Conservation (phyloP, 2,329 filamentous ascomycete genomes). For the Diaporthe velutina region DNA sequence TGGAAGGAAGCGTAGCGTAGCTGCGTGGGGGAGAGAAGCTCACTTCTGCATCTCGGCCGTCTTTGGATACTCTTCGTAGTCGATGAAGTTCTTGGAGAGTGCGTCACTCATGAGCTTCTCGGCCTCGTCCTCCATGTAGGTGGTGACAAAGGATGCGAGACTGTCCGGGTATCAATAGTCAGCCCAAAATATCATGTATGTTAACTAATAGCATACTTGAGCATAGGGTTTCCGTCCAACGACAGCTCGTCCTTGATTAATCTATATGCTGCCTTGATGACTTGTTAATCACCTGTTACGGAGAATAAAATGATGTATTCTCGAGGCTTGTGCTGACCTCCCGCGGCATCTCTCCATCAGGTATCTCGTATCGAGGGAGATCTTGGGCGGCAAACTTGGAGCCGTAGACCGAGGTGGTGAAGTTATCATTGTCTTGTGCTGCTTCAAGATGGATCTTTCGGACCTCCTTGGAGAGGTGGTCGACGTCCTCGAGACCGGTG, state of each 20-base stretch:
- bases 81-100: conserved; percentile 96
- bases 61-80: conserved; percentile 87
- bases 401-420: conserved; percentile 88
- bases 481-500: conserved; percentile 46
- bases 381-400: conserved; percentile 85
- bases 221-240: conserved; percentile 90
- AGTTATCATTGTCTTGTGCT: conserved; percentile 67
- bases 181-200: not conserved
- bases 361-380: conserved; percentile 87
- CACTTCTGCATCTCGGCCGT: conserved; percentile 67
- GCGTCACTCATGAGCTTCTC: conserved; percentile 96
- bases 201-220: conserved; percentile 69
- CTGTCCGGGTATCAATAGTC: conserved; percentile 56
- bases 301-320: too few relatives aligned
- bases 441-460: conserved; percentile 63
- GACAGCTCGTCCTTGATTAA: conserved; percentile 97
- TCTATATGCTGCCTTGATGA: too few relatives aligned
- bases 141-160: conserved; percentile 93
- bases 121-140: conserved; percentile 97
- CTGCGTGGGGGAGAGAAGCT: not conserved
- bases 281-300: too few relatives aligned
- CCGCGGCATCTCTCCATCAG: conserved; percentile 89
- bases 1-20: not conserved
- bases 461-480: conserved; percentile 50
- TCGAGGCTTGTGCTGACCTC: too few relatives aligned